Evolutionary conservation across 345 rosid species (phyloP), one percentile per base, ranked within the genome.

Genomic region (Linum trigynum): DNA sequence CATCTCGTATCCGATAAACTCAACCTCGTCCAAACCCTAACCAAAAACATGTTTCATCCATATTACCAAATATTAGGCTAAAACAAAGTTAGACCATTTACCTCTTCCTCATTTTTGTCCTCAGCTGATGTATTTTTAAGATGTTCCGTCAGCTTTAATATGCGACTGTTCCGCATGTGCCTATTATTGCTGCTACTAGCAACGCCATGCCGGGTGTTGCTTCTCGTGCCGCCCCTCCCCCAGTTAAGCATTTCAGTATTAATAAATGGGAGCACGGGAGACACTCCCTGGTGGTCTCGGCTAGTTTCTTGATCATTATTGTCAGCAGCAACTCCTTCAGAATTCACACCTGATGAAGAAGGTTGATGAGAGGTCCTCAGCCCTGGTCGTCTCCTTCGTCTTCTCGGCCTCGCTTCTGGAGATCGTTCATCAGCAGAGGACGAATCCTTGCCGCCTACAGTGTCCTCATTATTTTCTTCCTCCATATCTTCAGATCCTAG

Each of bases 201-300:
- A 74, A 73, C 85, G 8, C 92, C 95, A 70, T 92, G 95, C 58
- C 98, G 80, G 7, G 92, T 82, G 74, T 82, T 80, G 80, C 98
- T 92, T 72, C 98, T 79, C 61, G 85, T 67, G 53, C 97, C 97
- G 51, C 97, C 98, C 82, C 82, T 80, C 51, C 98, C 98, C 98
- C 98, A 92, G 57, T 84, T 90, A 82, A 85, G 88, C 82, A 75
- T 70, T 67, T 91, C 98, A 2, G 82, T 65, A 71, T 78, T 91
- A 88, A 23, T 23, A 23, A 86, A 82, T 16, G 76, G 84, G 62
- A 82, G 88, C 55, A 88, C 92, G 38, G 95, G 95, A 65, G 91
- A 77, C 72, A 80, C 73, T 72, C 84, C 92, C 74, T 88, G 74
- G 74, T 68, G 76, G 56, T 85, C 95, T 69, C 75, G 75, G 65